phyloP scores from a whole-genome alignment of 75 land plant genomes.

The Cupressus sempervirens region DNA sequence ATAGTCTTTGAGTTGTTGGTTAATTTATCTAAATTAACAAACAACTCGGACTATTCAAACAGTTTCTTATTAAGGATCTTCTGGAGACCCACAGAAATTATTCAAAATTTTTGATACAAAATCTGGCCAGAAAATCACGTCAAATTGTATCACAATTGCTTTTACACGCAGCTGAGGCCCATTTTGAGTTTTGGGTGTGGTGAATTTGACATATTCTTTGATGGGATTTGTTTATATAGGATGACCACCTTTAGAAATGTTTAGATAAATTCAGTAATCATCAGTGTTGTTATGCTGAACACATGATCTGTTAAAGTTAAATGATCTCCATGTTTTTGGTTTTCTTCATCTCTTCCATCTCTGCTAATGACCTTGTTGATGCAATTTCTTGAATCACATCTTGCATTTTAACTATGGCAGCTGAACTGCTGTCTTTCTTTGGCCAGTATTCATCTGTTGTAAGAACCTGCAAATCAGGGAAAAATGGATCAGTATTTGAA shows the following conservation, averaged over 20 bases:
- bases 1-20: no score
- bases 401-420: slow-evolving; percentile 54
- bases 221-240: background rate
- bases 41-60: no score
- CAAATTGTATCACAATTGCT: background rate
- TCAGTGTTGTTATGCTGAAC: background rate
- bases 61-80: no score
- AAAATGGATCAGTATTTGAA: background rate
- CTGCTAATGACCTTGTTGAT: background rate
- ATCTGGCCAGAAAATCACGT: background rate
- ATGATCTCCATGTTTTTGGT: background rate
- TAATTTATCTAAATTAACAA: no score
- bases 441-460: slow-evolving; percentile 84
- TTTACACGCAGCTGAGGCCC: background rate
- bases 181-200: background rate
- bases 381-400: slow-evolving; percentile 45
- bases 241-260: background rate
- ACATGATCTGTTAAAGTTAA: background rate
- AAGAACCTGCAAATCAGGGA: slow-evolving; percentile 38
- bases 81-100: no score
- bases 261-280: background rate
- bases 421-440: slow-evolving; percentile 49
- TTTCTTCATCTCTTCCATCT: background rate
- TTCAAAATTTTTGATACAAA: no score
- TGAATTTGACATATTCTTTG: background rate